phyloP scores from a whole-genome alignment of 225 moss, liverwort and hornwort species.

The Asterella californica region DNA sequence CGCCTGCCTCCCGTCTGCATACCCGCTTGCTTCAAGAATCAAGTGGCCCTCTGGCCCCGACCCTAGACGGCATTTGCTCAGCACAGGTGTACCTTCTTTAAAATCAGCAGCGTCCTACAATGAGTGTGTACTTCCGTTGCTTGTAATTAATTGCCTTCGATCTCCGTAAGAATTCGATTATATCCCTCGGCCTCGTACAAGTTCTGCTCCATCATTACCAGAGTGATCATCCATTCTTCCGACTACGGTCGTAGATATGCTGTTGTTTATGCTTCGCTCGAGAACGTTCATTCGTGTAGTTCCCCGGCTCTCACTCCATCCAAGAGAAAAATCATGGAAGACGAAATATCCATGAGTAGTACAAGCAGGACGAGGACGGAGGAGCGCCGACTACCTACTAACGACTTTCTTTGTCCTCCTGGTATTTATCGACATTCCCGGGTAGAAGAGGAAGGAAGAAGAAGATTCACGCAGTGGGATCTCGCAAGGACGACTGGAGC shows the following conservation, averaged over 20 bases:
- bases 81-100: not conserved
- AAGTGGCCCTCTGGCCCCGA: too few relatives aligned
- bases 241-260: not conserved
- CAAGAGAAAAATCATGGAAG: not conserved
- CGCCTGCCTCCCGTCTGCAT: not conserved
- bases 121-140: not conserved
- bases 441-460: not conserved
- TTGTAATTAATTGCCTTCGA: too few relatives aligned
- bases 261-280: not conserved
- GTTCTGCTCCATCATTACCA: not conserved
- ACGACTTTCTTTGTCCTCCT: not conserved
- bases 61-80: not conserved
- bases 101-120: not conserved
- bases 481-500: not conserved
- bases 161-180: too few relatives aligned
- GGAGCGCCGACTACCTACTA: not conserved
- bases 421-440: not conserved
- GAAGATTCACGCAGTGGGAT: not conserved
- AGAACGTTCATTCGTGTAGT: not conserved
- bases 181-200: not conserved
- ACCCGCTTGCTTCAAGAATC: not conserved
- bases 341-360: not conserved
- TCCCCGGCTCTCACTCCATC: too few relatives aligned
- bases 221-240: not conserved
- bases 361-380: not conserved